Evolutionary conservation across 2,329 filamentous ascomycete genomes (phyloP).

Genomic region (Cladophialophora psammophila): DNA sequence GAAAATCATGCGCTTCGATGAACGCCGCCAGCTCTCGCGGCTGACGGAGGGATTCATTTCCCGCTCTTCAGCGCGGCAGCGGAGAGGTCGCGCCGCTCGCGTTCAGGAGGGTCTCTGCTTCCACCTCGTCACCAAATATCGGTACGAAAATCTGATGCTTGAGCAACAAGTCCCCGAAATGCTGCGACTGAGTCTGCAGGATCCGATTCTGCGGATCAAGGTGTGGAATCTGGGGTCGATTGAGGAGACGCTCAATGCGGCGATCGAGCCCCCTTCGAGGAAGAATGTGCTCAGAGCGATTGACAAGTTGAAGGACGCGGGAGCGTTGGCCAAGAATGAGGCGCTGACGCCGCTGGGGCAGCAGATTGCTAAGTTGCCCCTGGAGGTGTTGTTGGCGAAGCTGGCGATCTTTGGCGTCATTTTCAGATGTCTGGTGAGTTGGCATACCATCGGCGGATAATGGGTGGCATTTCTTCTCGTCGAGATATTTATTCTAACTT

Average conservation of each 20-base stretch:
- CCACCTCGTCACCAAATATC: conserved; percentile 89
- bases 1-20: conserved; percentile 78
- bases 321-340: conserved; percentile 80
- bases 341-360: conserved; percentile 85
- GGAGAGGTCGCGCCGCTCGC: conserved; percentile 90
- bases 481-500: background rate
- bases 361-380: conserved; percentile 84
- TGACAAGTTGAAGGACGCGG: conserved; percentile 90
- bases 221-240: conserved; percentile 96
- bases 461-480: background rate
- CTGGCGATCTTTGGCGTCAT: conserved; percentile 84
- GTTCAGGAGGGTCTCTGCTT: conserved; percentile 96
- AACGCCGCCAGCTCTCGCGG: conserved; percentile 86
- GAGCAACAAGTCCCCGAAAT: conserved; percentile 97
- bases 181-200: conserved; percentile 90
- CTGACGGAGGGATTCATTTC: conserved; percentile 96
- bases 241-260: conserved; percentile 85
- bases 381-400: conserved; percentile 95
- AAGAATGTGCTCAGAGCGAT: conserved; percentile 94
- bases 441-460: background rate
- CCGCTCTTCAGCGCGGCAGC: conserved; percentile 92
- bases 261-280: conserved; percentile 85
- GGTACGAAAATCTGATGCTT: conserved; percentile 75
- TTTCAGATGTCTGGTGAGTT: conserved; percentile 75
- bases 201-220: conserved; percentile 94